These are phyloP conservation scores for Aspergillus conjunctus DNA, from an alignment of 495 filamentous ascomycete genomes.

Conservation along the genomic window DNA sequence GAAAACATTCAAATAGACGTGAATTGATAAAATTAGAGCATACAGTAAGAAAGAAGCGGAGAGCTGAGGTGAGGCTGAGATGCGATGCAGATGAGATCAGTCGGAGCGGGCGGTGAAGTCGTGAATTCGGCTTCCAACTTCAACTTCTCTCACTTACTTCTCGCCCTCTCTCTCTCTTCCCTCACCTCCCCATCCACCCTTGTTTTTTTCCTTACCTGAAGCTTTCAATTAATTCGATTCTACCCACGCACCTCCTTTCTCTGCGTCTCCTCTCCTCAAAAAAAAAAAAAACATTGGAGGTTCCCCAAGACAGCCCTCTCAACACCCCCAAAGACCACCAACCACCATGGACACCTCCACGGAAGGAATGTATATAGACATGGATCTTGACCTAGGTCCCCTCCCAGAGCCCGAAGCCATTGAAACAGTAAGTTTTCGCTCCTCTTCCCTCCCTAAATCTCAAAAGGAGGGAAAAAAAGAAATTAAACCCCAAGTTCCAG, in stretches of 20 bases:
- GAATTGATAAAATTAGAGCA: too few species aligned
- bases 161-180: not conserved
- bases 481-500: too few species aligned
- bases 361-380: slow-evolving; percentile 64
- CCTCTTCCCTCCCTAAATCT: not conserved
- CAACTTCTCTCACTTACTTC: not conserved
- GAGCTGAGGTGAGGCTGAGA: not conserved
- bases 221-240: not conserved
- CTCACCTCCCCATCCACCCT: not conserved
- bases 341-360: slow-evolving; percentile 49
- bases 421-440: slow-evolving; percentile 34
- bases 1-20: too few species aligned
- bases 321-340: slow-evolving; percentile 2
- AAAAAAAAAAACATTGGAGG: slow-evolving; percentile 30
- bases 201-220: not conserved
- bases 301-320: slow-evolving; percentile 13
- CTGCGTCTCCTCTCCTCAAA: not conserved
- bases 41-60: too few species aligned
- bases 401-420: slow-evolving; percentile 44
- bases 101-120: not conserved
- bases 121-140: not conserved
- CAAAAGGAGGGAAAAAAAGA: not conserved
- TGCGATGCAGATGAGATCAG: not conserved
- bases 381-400: slow-evolving; percentile 68
- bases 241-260: not conserved